Evolutionary conservation across 345 rosid species (phyloP), one percentile per base, ranked within the genome.

Genomic region (Salix exigua): DNA sequence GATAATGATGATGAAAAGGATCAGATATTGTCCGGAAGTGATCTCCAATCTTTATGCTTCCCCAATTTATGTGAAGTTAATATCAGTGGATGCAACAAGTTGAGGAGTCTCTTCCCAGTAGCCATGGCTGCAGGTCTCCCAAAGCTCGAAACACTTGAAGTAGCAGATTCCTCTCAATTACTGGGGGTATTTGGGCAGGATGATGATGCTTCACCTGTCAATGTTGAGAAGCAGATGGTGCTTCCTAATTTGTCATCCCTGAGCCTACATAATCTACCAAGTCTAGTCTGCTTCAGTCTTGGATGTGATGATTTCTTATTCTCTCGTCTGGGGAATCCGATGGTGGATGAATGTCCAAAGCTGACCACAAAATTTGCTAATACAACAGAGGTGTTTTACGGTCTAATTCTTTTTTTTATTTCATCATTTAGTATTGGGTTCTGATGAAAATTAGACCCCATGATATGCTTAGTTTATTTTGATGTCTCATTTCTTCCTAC

Each of bases 301-400:
- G 58, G 58, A 50, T 50, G 58, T 50, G 0, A 5, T 5, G n/a
- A 50, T 4, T 50, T 50, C 2, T 0, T 18, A 1, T 50, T 50
- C 55, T n/a, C n/a, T 3, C 0, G 8, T 16, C 6, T 18, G 55
- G 0, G 0, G 19, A 1, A 0, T 0, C 5, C 1, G 2, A 2
- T 0, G 55, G 55, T 50, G 21, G 6, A 2, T 16, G 0, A 5
- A 4, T 50, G 55, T 50, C 55, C 55, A 16, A 50, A 50, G 55
- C 2, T 50, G n/a, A 1, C 55, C 21, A 50, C 7, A 4, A 18
- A 0, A 50, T 50, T 50, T 5, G 7, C 2, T 50, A n/a, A n/a
- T n/a, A n/a, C n/a, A n/a, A n/a, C n/a, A n/a, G n/a, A n/a, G n/a
- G n/a, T n/a, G n/a, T n/a, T n/a, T n/a, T n/a, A n/a, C n/a, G n/a